Conservation (phyloP, 176 grass and related monocot species). For the Olyra latifolia region DNA sequence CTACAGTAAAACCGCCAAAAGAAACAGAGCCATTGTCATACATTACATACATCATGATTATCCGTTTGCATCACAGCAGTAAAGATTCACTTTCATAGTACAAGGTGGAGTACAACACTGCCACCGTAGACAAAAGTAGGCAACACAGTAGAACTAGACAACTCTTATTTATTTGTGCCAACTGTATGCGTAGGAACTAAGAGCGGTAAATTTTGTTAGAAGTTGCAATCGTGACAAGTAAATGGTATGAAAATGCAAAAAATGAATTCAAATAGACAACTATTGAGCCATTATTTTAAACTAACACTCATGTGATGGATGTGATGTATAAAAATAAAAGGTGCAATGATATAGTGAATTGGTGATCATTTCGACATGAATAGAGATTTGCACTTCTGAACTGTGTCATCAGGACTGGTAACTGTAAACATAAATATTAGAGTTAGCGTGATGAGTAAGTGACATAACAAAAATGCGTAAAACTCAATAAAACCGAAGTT, state of each 20-base stretch:
- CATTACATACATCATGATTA: neutral
- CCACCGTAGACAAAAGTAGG: neutral
- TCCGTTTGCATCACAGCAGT: neutral
- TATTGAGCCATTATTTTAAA: neutral
- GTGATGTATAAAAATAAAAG: conserved; percentile 2
- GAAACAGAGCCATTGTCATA: no score
- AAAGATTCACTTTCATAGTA: neutral
- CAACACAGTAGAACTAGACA: neutral
- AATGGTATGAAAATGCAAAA: neutral
- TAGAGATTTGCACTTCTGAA: conserved; percentile 72
- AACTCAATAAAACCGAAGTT: no score
- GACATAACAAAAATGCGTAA: neutral
- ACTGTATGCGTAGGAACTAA: neutral
- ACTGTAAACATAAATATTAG: conserved; percentile 46
- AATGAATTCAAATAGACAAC: neutral
- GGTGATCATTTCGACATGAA: conserved; percentile 71
- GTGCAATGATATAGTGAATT: neutral
- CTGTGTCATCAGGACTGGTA: conserved; percentile 84
- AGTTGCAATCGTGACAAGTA: neutral
- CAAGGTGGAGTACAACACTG: neutral
- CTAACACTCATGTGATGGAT: neutral
- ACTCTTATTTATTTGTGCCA: conserved; percentile 21
- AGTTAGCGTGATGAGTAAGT: neutral
- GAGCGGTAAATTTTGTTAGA: conserved; percentile 3
- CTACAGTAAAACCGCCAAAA: no score